Conservation (phyloP, 2,329 filamentous ascomycete genomes). For the Erysiphe neolycopersici region DNA sequence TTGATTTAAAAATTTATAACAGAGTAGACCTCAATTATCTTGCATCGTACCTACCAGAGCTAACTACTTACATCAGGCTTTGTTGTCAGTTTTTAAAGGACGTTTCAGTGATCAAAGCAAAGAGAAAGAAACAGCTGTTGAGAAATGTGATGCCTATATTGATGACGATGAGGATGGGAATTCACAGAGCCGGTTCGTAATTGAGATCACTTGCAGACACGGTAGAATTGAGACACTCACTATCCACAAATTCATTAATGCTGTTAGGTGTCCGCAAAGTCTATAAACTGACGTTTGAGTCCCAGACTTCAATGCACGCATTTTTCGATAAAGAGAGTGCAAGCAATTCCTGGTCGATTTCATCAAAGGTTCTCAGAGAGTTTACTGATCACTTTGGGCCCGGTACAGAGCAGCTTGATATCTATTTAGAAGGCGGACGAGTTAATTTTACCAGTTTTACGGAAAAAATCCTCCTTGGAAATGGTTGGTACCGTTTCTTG, state of each 20-base stretch:
- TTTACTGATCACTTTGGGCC: constrained; percentile 60
- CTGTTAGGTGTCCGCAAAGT: constrained; percentile 42
- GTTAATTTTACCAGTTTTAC: constrained; percentile 61
- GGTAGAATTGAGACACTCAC: constrained; percentile 17
- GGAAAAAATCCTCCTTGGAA: constrained; percentile 47
- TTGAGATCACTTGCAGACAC: constrained; percentile 48
- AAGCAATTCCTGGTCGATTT: constrained; percentile 44
- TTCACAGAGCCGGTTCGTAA: constrained; percentile 42
- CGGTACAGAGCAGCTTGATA: constrained; percentile 55
- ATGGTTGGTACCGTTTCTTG: constrained; percentile 18
- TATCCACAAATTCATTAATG: constrained; percentile 1
- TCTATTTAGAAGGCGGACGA: constrained; percentile 40
- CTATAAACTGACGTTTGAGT: constrained; percentile 50
- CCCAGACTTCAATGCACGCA: constrained; percentile 46
- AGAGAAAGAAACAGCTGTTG: constrained; percentile 42
- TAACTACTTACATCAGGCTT: constrained; percentile 18
- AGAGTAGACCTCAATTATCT: constrained; percentile 20
- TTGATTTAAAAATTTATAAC: constrained; percentile 52
- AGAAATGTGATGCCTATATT: constrained; percentile 46
- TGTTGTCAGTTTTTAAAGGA: constrained; percentile 50
- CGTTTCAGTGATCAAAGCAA: constrained; percentile 32
- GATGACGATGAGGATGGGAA: constrained; percentile 38
- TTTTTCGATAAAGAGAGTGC: constrained; percentile 43
- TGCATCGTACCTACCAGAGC: neutral
- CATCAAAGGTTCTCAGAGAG: constrained; percentile 42